phyloP scores from a whole-genome alignment of 148 eudicot genomes.

The Vaccinium corymbosum region DNA sequence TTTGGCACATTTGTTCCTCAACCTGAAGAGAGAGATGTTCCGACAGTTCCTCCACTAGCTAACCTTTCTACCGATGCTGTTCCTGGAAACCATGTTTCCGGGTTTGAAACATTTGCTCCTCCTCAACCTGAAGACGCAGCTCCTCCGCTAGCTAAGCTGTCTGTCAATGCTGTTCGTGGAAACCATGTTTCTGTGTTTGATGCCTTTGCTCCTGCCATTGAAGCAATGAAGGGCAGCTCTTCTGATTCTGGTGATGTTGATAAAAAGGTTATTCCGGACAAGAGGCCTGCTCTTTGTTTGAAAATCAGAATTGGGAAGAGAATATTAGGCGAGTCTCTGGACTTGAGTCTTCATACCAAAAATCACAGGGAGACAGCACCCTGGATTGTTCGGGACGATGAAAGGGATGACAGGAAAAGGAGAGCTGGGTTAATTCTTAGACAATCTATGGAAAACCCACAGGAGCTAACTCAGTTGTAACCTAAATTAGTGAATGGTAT shows the following conservation, averaged over 20 bases:
- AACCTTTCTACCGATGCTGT: slow-evolving; percentile 25
- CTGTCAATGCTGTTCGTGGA: slow-evolving; percentile 20
- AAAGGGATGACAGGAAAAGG: slow-evolving; percentile 82
- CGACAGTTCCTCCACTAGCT: slow-evolving; percentile 29
- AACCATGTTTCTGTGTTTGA: slow-evolving; percentile 50
- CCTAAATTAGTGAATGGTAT: slow-evolving; percentile 23
- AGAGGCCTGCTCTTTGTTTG: slow-evolving; percentile 54
- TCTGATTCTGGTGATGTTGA: slow-evolving; percentile 40
- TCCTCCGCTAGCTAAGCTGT: slow-evolving; percentile 35
- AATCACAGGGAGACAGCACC: slow-evolving; percentile 24
- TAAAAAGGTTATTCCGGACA: slow-evolving; percentile 32
- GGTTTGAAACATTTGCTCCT: slow-evolving; percentile 61
- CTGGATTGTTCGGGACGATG: slow-evolving; percentile 55
- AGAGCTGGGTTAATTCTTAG: slow-evolving; percentile 74
- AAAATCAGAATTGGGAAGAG: slow-evolving; percentile 63
- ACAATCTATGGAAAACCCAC: slow-evolving; percentile 62
- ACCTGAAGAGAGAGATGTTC: slow-evolving; percentile 30
- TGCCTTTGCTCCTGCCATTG: slow-evolving; percentile 73
- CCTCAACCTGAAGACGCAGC: slow-evolving; percentile 22
- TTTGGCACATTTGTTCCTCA: slow-evolving; percentile 53
- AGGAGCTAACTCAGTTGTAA: slow-evolving; percentile 65
- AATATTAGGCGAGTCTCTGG: slow-evolving; percentile 59
- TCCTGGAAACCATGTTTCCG: slow-evolving; percentile 38
- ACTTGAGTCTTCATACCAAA: slow-evolving; percentile 45
- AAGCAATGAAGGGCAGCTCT: slow-evolving; percentile 46